Percentiles rank a stretch among this genome's conserved stretches.
phyloP scores from a whole-genome alignment of 768 basidiomycete genomes.

The Amanita polypyramis region DNA sequence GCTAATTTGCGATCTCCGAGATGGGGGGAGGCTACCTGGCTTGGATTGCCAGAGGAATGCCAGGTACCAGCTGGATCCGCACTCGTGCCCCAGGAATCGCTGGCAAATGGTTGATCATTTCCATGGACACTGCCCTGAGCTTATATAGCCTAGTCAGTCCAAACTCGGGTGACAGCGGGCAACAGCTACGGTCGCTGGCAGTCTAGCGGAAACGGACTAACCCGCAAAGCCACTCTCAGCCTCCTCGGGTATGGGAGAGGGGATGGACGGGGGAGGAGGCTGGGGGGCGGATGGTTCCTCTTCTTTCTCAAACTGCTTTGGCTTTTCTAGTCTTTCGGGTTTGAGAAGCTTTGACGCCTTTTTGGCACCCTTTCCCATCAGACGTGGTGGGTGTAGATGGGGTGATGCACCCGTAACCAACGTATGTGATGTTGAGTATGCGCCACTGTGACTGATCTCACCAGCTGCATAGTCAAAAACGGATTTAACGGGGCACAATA shows the following conservation, averaged over 20 bases:
- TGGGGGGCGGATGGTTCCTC: not conserved
- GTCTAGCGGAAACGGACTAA: not conserved
- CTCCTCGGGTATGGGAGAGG: slow-evolving; percentile 6
- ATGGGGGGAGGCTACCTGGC: not conserved
- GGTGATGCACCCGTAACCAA: not conserved
- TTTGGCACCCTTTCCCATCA: slow-evolving; percentile 6
- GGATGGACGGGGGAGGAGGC: not conserved
- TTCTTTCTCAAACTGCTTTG: not conserved
- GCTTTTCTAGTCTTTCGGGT: not conserved
- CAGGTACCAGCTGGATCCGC: not conserved
- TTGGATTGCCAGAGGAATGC: not conserved
- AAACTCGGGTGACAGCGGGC: not conserved
- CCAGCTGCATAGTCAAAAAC: no score
- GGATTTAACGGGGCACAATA: not conserved
- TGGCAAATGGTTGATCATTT: not conserved
- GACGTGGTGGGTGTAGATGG: not conserved
- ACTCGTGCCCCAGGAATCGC: not conserved
- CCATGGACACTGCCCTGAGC: slow-evolving; percentile 5
- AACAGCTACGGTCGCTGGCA: not conserved
- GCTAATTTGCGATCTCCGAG: not conserved
- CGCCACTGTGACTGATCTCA: not conserved
- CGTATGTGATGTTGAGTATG: not conserved
- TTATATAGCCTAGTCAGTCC: slow-evolving; percentile 4
- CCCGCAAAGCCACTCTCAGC: slow-evolving; percentile 1
- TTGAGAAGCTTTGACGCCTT: slow-evolving; percentile 3